A percentile compares a stretch with the other conserved stretches of the same genome.
These are phyloP conservation scores for Tuber microsphaerosporum DNA, from an alignment of 495 filamentous ascomycete species.

Conservation along the genomic window DNA sequence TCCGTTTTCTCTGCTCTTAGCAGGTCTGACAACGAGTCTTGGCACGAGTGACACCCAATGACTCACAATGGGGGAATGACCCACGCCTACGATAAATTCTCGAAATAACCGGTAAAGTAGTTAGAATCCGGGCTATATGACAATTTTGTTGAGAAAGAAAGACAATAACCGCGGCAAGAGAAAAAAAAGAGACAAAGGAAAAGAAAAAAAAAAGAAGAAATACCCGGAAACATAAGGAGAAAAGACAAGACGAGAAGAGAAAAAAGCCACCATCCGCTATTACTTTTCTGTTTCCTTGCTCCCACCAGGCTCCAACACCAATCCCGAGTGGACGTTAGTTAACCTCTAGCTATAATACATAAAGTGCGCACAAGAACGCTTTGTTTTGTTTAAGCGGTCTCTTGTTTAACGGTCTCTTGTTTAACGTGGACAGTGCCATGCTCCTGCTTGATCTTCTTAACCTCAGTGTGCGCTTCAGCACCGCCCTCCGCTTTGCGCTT, in stretches of 20 bases:
- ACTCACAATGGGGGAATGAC: neutral
- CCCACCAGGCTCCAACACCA: neutral
- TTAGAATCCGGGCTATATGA: neutral
- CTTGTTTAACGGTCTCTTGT: constrained; percentile 11
- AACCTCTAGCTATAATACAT: neutral
- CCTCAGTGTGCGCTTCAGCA: constrained; percentile 26
- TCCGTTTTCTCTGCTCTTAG: neutral
- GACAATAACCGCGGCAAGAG: neutral
- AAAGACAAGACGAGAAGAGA: neutral
- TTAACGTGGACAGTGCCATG: constrained; percentile 12
- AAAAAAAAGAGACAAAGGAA: neutral
- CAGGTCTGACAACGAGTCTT: neutral
- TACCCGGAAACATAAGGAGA: neutral
- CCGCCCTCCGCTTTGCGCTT: constrained; percentile 25
- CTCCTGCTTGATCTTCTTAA: constrained; percentile 38
- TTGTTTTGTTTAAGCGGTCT: constrained; percentile 5
- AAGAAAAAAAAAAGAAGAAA: neutral
- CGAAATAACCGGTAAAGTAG: neutral
- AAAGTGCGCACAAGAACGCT: neutral
- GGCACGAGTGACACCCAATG: neutral
- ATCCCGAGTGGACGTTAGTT: neutral
- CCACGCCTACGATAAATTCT: neutral
- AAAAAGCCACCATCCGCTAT: neutral
- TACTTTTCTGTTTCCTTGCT: neutral
- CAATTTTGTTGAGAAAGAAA: neutral